phyloP scores from a whole-genome alignment of 2,329 filamentous ascomycete species.

The Cercospora beticola region DNA sequence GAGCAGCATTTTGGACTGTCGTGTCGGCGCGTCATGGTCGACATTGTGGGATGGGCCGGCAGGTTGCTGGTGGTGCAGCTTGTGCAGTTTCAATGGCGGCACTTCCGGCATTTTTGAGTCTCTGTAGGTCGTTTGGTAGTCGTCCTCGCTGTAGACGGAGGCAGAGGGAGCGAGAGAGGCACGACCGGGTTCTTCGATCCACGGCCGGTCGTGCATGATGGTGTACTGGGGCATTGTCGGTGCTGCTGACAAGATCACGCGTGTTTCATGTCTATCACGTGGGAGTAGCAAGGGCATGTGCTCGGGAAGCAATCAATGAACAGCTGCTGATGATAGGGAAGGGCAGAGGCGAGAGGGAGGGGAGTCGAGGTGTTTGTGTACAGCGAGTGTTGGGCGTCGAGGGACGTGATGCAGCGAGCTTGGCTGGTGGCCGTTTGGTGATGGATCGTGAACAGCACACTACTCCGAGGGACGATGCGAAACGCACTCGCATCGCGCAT shows the following conservation, averaged over 20 bases:
- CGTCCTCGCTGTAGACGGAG: slow-evolving; percentile 42
- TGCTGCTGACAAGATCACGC: neutral
- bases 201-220: slow-evolving; percentile 34
- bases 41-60: slow-evolving; percentile 11
- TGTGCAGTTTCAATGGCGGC: slow-evolving; percentile 23
- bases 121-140: slow-evolving; percentile 16
- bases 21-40: slow-evolving; percentile 29
- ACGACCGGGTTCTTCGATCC: slow-evolving; percentile 22
- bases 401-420: neutral
- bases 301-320: neutral
- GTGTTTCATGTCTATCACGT: neutral
- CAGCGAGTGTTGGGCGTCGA: neutral
- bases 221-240: slow-evolving; percentile 39
- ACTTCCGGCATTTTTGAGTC: slow-evolving; percentile 26
- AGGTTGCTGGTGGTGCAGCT: slow-evolving; percentile 26
- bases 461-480: neutral
- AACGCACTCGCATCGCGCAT: neutral
- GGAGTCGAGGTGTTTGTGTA: neutral
- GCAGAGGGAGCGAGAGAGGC: slow-evolving; percentile 37
- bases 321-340: neutral
- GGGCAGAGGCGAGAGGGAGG: neutral
- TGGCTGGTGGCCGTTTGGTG: neutral
- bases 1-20: slow-evolving; percentile 33
- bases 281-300: neutral
- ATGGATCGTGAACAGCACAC: neutral